Evolutionary conservation across 179 eudicot genomes (phyloP), one percentile per base, ranked within the genome.

Genomic region (Beta corolliflora): DNA sequence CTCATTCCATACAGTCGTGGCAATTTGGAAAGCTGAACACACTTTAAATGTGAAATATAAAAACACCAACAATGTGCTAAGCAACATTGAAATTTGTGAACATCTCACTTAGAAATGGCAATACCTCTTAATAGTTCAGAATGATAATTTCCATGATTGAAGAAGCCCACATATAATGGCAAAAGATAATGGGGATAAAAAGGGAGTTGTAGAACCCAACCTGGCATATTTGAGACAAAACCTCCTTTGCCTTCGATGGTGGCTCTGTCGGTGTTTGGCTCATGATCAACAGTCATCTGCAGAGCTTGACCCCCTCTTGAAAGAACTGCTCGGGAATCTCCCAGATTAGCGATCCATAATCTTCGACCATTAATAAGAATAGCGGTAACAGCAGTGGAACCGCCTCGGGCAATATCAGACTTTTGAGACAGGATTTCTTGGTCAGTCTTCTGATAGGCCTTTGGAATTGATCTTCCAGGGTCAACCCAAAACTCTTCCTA

Each of bases 331-430:
- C 97, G 81, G 16, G 97, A 93, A 81, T 93, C 97, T 15, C 97
- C 97, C 64, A 93, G 69, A 76, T 93, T 93, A 61, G 95, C 97
- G 5, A 92, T 83, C 93, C 92, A 92, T 81, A 93, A 77, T 79
- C 86, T 87, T 80, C 84, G 80, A 14, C 92, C 92, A 82, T 93
- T 91, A 64, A 93, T 88, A 58, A 92, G 87, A 76, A 93, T 91
- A 25, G 97, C 97, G 50, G 97, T 93, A 68, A 93, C 97, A 53
- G 97, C 95, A 23, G 97, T 93, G 23, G 97, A 93, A 53, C 97
- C 97, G 16, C 95, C 97, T 78, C 91, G 91, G 44, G 90, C 90
- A 72, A 93, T 56, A 73, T 89, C 89, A 81, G 86, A 54, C 41
- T 87, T 79, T 29, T 87, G 85, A 79, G 89, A 87, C 55, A 93